phyloP scores from a whole-genome alignment of 2,329 filamentous ascomycete genomes.

The Cadophora sp. region DNA sequence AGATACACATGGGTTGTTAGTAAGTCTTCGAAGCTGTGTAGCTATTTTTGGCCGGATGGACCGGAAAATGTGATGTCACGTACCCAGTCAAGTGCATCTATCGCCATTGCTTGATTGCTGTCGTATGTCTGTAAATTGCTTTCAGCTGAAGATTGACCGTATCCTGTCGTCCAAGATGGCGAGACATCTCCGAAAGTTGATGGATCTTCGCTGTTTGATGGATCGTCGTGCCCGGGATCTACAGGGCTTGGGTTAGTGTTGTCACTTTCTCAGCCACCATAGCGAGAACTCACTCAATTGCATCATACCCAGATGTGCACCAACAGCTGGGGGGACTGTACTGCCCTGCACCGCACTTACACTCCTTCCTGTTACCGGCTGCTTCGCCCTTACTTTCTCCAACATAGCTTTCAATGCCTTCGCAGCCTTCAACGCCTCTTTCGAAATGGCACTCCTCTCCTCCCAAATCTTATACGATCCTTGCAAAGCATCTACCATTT shows the following conservation, averaged over 20 bases:
- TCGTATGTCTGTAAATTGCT: not conserved
- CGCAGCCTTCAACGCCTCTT: conserved; percentile 35
- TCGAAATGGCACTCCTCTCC: conserved; percentile 23
- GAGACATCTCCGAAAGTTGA: not conserved
- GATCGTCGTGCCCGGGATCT: not conserved
- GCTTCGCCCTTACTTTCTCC: conserved; percentile 12
- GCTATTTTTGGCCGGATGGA: not conserved
- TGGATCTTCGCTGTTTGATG: not conserved
- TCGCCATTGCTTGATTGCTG: not conserved
- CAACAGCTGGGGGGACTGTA: not conserved
- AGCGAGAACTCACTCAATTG: not conserved
- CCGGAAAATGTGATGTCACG: not conserved
- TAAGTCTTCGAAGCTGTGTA: not conserved
- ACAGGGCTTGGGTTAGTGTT: not conserved
- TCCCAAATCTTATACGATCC: conserved; percentile 36
- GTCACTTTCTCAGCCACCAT: not conserved
- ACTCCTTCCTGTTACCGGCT: not conserved
- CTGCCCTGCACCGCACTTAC: not conserved
- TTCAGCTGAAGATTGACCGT: not conserved
- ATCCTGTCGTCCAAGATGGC: conserved; percentile 4
- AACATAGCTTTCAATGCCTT: conserved; percentile 33
- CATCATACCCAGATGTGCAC: not conserved
- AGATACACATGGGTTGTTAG: not conserved
- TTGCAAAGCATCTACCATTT: conserved; percentile 32
- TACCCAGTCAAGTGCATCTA: conserved; percentile 31